These are phyloP conservation scores for Tetrahymena borealis DNA, from an alignment of 73 alveolate species.

Conservation along the genomic window DNA sequence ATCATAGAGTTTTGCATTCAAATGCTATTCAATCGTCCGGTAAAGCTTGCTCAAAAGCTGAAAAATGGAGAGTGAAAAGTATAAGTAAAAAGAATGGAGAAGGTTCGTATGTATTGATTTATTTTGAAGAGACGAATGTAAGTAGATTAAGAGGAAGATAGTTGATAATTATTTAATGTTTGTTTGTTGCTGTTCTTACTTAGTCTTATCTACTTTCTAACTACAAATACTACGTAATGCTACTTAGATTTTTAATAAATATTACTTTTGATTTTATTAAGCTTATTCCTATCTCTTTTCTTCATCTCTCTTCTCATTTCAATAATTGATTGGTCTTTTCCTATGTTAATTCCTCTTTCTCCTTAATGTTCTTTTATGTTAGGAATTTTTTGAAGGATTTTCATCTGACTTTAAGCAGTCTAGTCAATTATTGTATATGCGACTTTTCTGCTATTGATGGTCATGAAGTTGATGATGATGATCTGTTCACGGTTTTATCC, in stretches of 20 bases:
- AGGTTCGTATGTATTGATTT: not conserved
- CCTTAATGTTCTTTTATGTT: too few species aligned
- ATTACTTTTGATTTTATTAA: not conserved
- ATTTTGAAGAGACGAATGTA: not conserved
- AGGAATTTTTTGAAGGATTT: too few species aligned
- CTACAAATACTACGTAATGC: slow-evolving; percentile 1
- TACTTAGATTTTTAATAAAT: not conserved
- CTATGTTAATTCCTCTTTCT: not conserved
- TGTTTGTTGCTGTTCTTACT: not conserved
- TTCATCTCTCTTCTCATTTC: not conserved
- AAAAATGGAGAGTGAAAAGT: not conserved
- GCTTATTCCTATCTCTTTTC: not conserved
- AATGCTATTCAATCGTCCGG: not conserved
- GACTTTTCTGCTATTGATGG: too few species aligned
- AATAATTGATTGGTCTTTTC: not conserved
- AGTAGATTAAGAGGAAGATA: not conserved
- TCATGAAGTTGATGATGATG: too few species aligned
- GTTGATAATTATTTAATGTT: not conserved
- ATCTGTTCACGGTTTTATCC: too few species aligned
- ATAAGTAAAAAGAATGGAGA: not conserved
- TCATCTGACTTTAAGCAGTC: too few species aligned
- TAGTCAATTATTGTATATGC: too few species aligned
- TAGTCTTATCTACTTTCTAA: not conserved
- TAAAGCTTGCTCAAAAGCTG: not conserved
- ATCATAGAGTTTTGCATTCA: too few species aligned